Conservation (phyloP, 164 flowering plant species). For the Hamamelis virginiana region DNA sequence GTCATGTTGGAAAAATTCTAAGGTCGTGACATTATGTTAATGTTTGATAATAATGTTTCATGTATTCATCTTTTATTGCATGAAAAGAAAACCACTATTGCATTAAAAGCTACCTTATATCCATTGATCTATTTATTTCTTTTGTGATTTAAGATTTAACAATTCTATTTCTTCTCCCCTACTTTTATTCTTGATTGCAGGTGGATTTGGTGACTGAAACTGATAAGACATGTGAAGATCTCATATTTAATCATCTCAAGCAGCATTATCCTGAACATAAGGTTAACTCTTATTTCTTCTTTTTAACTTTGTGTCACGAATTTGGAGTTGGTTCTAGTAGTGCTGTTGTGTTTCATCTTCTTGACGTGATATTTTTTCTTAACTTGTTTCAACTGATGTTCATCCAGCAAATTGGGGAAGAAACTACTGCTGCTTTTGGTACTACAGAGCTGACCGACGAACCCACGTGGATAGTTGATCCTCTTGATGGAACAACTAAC, state of each 20-base stretch:
- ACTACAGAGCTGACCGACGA: conserved; percentile 71
- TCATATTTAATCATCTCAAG: conserved; percentile 76
- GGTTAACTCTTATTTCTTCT: conserved; percentile 38
- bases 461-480: conserved; percentile 99
- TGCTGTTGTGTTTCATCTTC: neutral
- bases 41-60: no score
- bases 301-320: neutral
- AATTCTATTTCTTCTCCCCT: neutral
- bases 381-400: conserved; percentile 8
- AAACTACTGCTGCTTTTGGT: conserved; percentile 90
- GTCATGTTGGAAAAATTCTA: neutral
- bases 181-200: conserved; percentile 31
- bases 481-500: conserved; percentile 97
- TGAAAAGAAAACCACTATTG: no score
- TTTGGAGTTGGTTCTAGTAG: neutral
- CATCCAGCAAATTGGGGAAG: conserved; percentile 89
- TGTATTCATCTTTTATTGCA: no score
- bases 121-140: no score
- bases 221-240: conserved; percentile 93
- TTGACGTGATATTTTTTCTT: neutral
- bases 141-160: no score
- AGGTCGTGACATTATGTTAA: no score
- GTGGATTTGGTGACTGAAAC: conserved; percentile 99
- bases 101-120: no score
- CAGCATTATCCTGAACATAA: conserved; percentile 68